phyloP scores from a whole-genome alignment of 495 filamentous ascomycete species.

The Aspergillus egyptiacus region DNA sequence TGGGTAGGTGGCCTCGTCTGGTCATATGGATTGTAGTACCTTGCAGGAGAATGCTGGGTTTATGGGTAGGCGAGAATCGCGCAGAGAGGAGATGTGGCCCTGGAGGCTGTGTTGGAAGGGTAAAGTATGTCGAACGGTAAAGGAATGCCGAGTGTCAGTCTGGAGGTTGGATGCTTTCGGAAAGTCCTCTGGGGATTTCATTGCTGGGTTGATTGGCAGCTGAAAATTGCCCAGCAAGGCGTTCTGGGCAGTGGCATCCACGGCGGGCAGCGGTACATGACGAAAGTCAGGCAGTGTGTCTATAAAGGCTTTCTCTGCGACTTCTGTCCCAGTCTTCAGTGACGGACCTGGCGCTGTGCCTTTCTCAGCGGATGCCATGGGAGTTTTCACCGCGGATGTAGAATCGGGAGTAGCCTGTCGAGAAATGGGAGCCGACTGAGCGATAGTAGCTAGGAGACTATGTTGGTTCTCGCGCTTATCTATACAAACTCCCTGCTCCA shows the following conservation, averaged over 20 bases:
- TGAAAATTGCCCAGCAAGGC: not conserved
- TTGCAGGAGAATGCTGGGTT: conserved; percentile 29
- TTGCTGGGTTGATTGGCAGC: not conserved
- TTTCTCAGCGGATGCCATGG: not conserved
- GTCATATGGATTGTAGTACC: conserved; percentile 16
- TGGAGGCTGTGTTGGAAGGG: not conserved
- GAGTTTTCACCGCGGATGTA: not conserved
- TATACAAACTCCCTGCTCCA: conserved; percentile 12
- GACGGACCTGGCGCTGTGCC: not conserved
- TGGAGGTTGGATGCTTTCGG: not conserved
- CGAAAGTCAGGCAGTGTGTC: not conserved
- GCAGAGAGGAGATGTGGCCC: conserved; percentile 17
- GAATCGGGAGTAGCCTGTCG: not conserved
- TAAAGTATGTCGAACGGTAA: not conserved
- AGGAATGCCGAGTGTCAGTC: not conserved
- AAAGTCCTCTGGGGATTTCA: not conserved
- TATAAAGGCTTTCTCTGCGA: not conserved
- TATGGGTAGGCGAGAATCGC: conserved; percentile 33
- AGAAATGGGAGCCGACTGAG: not conserved
- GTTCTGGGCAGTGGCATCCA: not conserved
- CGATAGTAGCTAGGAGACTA: not conserved
- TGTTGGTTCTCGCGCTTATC: too few relatives aligned
- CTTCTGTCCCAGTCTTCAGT: not conserved
- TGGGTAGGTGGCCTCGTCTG: not conserved
- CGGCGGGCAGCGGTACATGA: not conserved